phyloP scores from a whole-genome alignment of 129 eudicot species.

The Mikania micrantha region DNA sequence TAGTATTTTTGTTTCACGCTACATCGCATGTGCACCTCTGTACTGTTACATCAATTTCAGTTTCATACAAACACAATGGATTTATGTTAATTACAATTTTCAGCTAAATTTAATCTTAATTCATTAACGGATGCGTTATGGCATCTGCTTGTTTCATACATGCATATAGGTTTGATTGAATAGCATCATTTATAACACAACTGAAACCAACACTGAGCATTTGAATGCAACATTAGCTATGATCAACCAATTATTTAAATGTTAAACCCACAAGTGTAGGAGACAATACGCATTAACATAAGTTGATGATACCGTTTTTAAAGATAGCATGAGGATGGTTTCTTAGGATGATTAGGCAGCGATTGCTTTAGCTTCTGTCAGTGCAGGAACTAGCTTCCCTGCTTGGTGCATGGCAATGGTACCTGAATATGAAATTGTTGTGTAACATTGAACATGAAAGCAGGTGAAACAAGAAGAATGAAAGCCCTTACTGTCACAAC shows the following conservation, averaged over 20 bases:
- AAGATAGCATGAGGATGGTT: constrained; percentile 6
- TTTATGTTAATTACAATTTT: no score
- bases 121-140: no score
- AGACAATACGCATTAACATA: constrained; percentile 9
- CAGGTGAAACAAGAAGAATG: neutral
- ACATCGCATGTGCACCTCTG: no score
- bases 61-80: no score
- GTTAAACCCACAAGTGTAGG: neutral
- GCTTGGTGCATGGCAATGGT: constrained; percentile 39
- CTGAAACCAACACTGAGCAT: constrained; percentile 2
- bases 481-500: constrained; percentile 63
- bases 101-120: no score
- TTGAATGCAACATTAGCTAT: constrained; percentile 1
- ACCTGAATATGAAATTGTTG: constrained; percentile 27
- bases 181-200: neutral
- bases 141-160: no score
- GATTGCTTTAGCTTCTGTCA: constrained; percentile 66
- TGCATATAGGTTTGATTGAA: no score
- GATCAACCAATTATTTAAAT: no score
- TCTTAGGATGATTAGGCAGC: constrained; percentile 27
- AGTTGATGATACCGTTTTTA: constrained; percentile 8
- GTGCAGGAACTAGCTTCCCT: constrained; percentile 65
- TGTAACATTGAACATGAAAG: neutral
- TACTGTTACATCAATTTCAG: no score
- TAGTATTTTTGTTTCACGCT: no score